Evolutionary conservation across 352 stramenopile genomes (phyloP), one percentile per base, ranked within the genome.

Genomic region (Phytophthora fragariaefolia): DNA sequence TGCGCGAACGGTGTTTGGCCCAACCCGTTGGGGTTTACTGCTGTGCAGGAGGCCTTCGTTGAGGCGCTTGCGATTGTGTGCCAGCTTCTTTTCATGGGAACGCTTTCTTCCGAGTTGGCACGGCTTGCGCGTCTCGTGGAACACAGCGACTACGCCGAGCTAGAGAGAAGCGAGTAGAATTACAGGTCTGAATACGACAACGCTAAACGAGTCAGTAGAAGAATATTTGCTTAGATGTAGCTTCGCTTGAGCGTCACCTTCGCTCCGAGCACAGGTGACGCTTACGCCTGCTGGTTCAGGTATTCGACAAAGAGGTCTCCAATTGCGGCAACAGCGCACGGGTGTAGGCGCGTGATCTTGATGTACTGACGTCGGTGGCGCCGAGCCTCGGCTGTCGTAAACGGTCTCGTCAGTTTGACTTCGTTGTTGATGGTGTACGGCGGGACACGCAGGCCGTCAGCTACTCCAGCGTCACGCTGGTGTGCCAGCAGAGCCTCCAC

Each of bases 51-150:
- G 38, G 88, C 88, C 3, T 89, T 94, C 61, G 89, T 93, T 40
- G 88, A 96, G 58, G 83, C 87, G 3, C 77, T 92, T 47, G 86
- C 88, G 2, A 95, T 96, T 65, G 73, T 95, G 15, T 96, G 85
- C 40, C 88, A 96, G 58, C 74, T 96, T n/a, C 66, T 96, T 18
- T 96, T 91, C 75, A 93, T 96, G 82, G 88, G 88, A 12, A 96
- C 88, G 49, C 60, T 93, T 1, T 91, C 83, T 4, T 90, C 85
- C 48, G 88, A 96, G 58, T 63, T 93, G 20, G 71, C 83, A 12
- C 68, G 75, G 51, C 80, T 95, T 49, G 73, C 75, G 27, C 69
- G 69, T 7, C 72, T 90, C 36, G 80, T 93, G 38, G 83, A 95
- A 46, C 67, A 78, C 26, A 82, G 65, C 43, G 82, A 93, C 58